Evolutionary conservation across 331 rosid species (phyloP).

Genomic region (Telfairia occidentalis): DNA sequence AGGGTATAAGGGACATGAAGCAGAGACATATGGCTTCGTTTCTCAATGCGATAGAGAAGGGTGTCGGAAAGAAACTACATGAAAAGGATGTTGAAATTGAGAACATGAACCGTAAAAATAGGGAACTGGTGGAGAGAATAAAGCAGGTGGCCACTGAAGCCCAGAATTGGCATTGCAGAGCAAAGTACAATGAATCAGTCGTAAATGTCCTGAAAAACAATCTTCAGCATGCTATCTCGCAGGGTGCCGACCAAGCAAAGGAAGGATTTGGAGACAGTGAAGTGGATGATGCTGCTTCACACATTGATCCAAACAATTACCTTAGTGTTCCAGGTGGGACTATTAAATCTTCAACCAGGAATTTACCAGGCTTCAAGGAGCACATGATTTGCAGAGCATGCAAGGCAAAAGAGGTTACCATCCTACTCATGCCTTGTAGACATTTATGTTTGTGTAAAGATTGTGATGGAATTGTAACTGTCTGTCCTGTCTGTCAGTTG

Average conservation of each 20-base stretch:
- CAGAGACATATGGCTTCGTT: slow-evolving; percentile 56
- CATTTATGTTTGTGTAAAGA: slow-evolving; percentile 41
- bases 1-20: slow-evolving; percentile 71
- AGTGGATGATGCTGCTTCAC: slow-evolving; percentile 64
- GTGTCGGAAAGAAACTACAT: slow-evolving; percentile 43
- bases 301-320: slow-evolving; percentile 51
- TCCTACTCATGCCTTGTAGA: slow-evolving; percentile 35
- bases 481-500: slow-evolving; percentile 31
- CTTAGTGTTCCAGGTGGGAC: slow-evolving; percentile 25
- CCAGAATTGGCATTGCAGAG: slow-evolving; percentile 75
- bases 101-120: slow-evolving; percentile 58
- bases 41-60: slow-evolving; percentile 60
- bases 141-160: slow-evolving; percentile 71
- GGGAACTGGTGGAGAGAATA: slow-evolving; percentile 67
- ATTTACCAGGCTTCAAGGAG: slow-evolving; percentile 26
- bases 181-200: slow-evolving; percentile 75
- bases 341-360: slow-evolving; percentile 22
- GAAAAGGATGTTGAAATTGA: slow-evolving; percentile 74
- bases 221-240: slow-evolving; percentile 75
- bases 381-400: slow-evolving; percentile 44
- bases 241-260: slow-evolving; percentile 75
- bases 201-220: slow-evolving; percentile 62
- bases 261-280: slow-evolving; percentile 97
- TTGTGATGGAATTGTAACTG: slow-evolving; percentile 24
- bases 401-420: slow-evolving; percentile 25